Conservation (phyloP, 1,139 yeast genomes). For the Diutina neorugosa region DNA sequence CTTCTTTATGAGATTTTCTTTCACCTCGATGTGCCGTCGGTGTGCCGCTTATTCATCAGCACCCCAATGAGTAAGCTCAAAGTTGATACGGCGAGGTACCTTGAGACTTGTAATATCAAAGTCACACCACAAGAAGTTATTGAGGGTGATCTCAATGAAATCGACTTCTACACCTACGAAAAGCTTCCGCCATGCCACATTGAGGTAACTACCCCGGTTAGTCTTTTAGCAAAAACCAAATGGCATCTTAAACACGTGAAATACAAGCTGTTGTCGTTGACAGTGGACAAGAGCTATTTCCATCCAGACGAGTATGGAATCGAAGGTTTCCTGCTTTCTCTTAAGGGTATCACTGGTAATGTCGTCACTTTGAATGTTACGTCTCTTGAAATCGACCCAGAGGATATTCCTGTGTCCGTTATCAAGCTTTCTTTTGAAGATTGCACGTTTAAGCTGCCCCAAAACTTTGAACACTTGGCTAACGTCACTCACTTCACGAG, state of each 20-base stretch:
- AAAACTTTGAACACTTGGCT: background rate
- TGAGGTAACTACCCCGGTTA: background rate
- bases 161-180: background rate
- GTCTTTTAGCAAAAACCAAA: background rate
- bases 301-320: background rate
- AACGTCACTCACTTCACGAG: background rate
- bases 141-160: background rate
- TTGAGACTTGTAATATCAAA: background rate
- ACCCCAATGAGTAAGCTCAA: background rate
- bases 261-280: background rate
- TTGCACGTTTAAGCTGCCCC: background rate
- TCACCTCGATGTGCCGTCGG: background rate
- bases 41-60: background rate
- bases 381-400: background rate
- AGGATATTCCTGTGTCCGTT: background rate
- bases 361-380: too few relatives aligned
- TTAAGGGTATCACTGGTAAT: background rate
- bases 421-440: background rate
- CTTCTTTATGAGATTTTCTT: background rate
- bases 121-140: background rate
- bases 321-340: background rate
- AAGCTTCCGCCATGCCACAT: background rate
- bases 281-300: too few relatives aligned
- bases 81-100: background rate
- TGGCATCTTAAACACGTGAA: background rate